These are phyloP conservation scores for Phaseolus lunatus DNA, from an alignment of 306 rosid species.

Conservation along the genomic window DNA sequence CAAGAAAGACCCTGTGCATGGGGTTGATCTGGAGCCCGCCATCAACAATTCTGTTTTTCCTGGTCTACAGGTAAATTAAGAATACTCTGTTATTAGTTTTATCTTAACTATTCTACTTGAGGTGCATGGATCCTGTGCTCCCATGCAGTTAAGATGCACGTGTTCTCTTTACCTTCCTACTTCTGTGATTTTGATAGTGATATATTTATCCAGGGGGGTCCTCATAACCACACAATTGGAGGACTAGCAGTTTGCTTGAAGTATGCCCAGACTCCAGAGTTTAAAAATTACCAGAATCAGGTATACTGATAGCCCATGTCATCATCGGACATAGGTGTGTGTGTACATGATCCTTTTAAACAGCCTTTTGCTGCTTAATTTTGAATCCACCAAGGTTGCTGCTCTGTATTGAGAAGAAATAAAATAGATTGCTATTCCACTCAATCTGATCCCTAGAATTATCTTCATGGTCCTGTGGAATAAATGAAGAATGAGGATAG, in stretches of 20 bases:
- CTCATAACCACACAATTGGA: slow-evolving; percentile 96
- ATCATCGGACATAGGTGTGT: not conserved
- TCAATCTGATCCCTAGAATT: not conserved
- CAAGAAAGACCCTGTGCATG: slow-evolving; percentile 81
- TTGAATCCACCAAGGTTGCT: not conserved
- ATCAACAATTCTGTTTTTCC: slow-evolving; percentile 96
- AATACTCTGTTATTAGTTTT: slow-evolving; percentile 33
- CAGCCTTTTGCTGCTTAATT: not conserved
- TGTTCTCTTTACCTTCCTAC: slow-evolving; percentile 36
- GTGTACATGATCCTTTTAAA: not conserved
- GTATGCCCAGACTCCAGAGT: slow-evolving; percentile 77
- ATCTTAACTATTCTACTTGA: slow-evolving; percentile 25
- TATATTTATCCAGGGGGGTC: slow-evolving; percentile 82
- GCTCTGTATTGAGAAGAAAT: not conserved
- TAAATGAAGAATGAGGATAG: not conserved
- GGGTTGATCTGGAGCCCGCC: slow-evolving; percentile 82
- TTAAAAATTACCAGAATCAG: slow-evolving; percentile 83
- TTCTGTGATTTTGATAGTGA: slow-evolving; percentile 36
- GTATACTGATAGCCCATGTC: slow-evolving; percentile 48
- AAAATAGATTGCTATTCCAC: slow-evolving; percentile 7
- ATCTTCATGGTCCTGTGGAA: not conserved
- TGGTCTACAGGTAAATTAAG: slow-evolving; percentile 79
- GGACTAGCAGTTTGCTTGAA: slow-evolving; percentile 93
- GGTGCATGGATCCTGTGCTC: not conserved
- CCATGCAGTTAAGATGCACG: slow-evolving; percentile 4